Base-by-base conservation (phyloP, 106 monocot species). In the Chionographis japonica region DNA sequence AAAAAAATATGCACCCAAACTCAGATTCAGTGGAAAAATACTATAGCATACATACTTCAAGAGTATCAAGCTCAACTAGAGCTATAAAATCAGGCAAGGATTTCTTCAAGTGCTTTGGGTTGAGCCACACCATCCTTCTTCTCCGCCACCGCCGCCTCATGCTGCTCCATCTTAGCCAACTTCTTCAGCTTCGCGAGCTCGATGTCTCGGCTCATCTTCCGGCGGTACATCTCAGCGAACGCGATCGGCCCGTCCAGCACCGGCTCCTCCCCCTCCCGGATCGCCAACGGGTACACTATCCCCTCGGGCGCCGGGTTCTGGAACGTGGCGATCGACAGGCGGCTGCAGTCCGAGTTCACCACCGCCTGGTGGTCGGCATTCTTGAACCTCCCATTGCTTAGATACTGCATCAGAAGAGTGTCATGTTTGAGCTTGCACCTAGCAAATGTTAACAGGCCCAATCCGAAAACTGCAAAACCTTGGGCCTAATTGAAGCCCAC, bases 301-400 rank as follows among this genome's bases (percentile, higher is more conserved):
- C 91, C 95, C 12, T 95, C 82, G 18, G 83, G 91, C 4, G 91
- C 84, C 3, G 95, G 95, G 53, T 95, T 88, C 81, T 95, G 95
- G 63, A 95, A 95, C 39, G 95, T 80, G 6, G 91, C 88, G 51
- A 95, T 91, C 9, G 95, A 95, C 37, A 95, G 71, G 15, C 95
- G 76, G 70, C 86, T 78, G 84, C 50, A 53, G 67, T 76, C 73
- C 12, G 91, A 91, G 83, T 95, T 95, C 80, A 95, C 95, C 63
- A 95, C 95, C 6, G 91, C 91, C 72, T 89, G 95, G 72, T 95
- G 91, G 68, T 95, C 95, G 2, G 91, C 95, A 37, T 89, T 95
- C 84, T 89, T 91, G 81, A 95, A 95, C 46, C 95, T 52, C 50
- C 91, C 91, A 18, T 95, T 95, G 84, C 91, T 95, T 58, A 95